Evolutionary conservation across 1,284 basidiomycete genomes (phyloP), one percentile per base, ranked within the genome.

Genomic region (Ceratobasidium sp.): DNA sequence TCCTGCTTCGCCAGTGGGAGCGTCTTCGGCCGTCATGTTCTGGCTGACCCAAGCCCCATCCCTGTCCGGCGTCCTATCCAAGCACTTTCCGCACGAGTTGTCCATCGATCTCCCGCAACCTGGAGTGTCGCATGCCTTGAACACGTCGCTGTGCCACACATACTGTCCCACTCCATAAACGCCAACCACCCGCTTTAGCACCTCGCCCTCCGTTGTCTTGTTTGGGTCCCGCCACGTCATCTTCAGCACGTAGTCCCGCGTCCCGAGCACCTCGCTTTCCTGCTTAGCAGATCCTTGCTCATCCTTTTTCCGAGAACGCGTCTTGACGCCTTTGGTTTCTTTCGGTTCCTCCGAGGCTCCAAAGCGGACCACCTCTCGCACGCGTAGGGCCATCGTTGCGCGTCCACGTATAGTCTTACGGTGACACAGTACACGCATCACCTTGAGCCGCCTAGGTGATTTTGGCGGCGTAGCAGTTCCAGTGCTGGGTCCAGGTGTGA

Each of bases 191-290:
- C 28, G n/a, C 60, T 75, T n/a, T 28, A 75, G 7, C 44, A 75
- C 72, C 2, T 75, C 46, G n/a, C 72, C 72, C 26, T 75, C 72
- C 26, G 44, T 33, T 15, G 9, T 13, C 39, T 28, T 40, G 1
- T 42, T 39, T 13, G 72, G 60, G 26, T 75, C 72, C 1, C 72
- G 72, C 72, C 72, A 75, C 40, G 66, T 75, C 23, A 66, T 10
- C 60, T 75, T 75, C 2, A 75, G 72, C 33, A 64, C 60, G 49
- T 75, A 75, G 20, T 64, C 60, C 42, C 39, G n/a, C 20, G 44
- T 42, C 13, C 55, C 20, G 5, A 40, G 55, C 13, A 20, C 66
- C n/a, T 68, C 66, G 44, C 26, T 33, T 26, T 64, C 60, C 6
- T 64, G 7, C 60, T n/a, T n/a, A n/a, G n/a, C n/a, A n/a, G 5